Evolutionary conservation across 441 rosid species (phyloP), one percentile per base, ranked within the genome.

Genomic region (Mallotus japonicus): DNA sequence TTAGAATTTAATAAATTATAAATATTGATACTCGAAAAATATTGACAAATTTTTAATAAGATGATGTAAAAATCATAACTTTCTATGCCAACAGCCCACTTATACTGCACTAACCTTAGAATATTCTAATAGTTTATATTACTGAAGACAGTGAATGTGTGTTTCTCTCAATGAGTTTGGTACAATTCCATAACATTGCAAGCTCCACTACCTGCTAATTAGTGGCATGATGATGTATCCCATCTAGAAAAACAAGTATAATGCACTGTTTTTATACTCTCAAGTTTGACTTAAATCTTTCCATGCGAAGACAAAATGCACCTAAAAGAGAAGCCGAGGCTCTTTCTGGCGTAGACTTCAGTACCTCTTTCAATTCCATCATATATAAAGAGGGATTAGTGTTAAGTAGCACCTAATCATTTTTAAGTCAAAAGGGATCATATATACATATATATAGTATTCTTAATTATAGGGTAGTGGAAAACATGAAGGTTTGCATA

Each of bases 151-250:
- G 76, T 79, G 56, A 11, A 47, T 56, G 70, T 75, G 32, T 28
- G 32, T 79, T 82, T 80, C 57, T 66, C 15, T 82, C 83, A 57
- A 42, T 61, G 55, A 76, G 85, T 83, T 85, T 55, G 92, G 89
- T 34, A 70, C 73, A 76, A 75, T 68, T 69, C 86, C 90, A 85
- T 68, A 32, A 57, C 62, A 44, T 20, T 55, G 58, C 74, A 62
- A 76, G 19, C 62, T 77, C 75, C 85, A 82, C 80, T 74, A 63
- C 73, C 42, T 16, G 32, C 46, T 56, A 6, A 1, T 53, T 19
- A 83, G 89, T 83, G 84, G 76, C n/a, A 56, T 55, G 63, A 69
- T 76, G 80, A 72, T 79, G 79, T 47, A 76, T 20, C 64, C 72
- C 78, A 67, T 80, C 80, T 75, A 10, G 68, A 76, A 78, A 72